These are phyloP conservation scores for Platanus orientalis DNA, from an alignment of 164 flowering plant genomes.

Conservation along the genomic window DNA sequence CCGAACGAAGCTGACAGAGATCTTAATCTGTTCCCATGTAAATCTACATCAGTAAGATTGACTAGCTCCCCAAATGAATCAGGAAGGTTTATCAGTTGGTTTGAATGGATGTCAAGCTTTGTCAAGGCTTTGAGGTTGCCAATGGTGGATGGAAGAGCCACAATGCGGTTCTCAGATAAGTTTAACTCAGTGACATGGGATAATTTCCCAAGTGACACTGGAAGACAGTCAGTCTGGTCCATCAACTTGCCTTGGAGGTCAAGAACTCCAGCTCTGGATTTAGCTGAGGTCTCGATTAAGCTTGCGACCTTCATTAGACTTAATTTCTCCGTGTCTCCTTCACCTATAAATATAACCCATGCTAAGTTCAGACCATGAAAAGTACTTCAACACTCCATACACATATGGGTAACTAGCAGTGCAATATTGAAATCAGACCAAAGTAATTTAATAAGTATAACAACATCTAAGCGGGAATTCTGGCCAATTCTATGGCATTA, in stretches of 20 bases:
- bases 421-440: background rate
- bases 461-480: too few species aligned
- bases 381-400: background rate
- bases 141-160: slow-evolving; percentile 58
- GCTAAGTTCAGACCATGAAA: slow-evolving; percentile 11
- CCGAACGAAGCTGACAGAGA: slow-evolving; percentile 57
- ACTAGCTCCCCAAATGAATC: slow-evolving; percentile 49
- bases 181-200: slow-evolving; percentile 39
- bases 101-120: slow-evolving; percentile 61
- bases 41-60: slow-evolving; percentile 48
- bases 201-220: slow-evolving; percentile 60
- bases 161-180: slow-evolving; percentile 54
- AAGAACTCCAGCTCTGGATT: slow-evolving; percentile 39
- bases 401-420: background rate
- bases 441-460: background rate
- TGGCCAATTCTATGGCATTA: too few species aligned
- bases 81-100: slow-evolving; percentile 63
- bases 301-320: slow-evolving; percentile 59
- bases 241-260: slow-evolving; percentile 60
- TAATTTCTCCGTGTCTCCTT: slow-evolving; percentile 37
- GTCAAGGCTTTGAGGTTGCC: slow-evolving; percentile 41
- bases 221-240: slow-evolving; percentile 78
- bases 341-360: slow-evolving; percentile 19
- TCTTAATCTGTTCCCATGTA: slow-evolving; percentile 48
- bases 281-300: slow-evolving; percentile 51